A percentile compares a stretch with the other conserved stretches of the same genome.
phyloP scores from a whole-genome alignment of 495 filamentous ascomycete genomes.

The Penicillium simplicissimum region DNA sequence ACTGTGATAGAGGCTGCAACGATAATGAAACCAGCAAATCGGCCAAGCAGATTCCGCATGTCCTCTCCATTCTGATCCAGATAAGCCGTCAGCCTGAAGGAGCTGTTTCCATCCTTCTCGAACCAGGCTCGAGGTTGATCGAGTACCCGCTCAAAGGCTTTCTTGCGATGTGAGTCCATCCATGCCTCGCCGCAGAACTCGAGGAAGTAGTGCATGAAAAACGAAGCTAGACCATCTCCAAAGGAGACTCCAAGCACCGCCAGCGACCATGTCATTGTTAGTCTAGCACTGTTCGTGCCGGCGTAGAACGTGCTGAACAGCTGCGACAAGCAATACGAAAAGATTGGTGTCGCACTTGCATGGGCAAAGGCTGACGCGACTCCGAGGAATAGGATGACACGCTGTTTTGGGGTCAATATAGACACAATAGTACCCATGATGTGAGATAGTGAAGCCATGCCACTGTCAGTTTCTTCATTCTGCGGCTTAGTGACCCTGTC shows the following conservation, averaged over 20 bases:
- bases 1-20: slow-evolving; percentile 63
- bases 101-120: slow-evolving; percentile 64
- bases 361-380: slow-evolving; percentile 62
- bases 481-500: not conserved
- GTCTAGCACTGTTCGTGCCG: slow-evolving; percentile 36
- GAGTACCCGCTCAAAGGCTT: slow-evolving; percentile 69
- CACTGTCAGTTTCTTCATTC: slow-evolving; percentile 8
- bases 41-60: slow-evolving; percentile 76
- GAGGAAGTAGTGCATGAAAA: slow-evolving; percentile 66
- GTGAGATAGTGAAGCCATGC: slow-evolving; percentile 36
- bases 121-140: slow-evolving; percentile 86
- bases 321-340: slow-evolving; percentile 75
- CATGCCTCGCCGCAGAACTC: slow-evolving; percentile 75
- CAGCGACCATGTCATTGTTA: slow-evolving; percentile 66
- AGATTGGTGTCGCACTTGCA: slow-evolving; percentile 70
- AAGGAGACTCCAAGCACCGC: slow-evolving; percentile 67
- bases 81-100: slow-evolving; percentile 62
- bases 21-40: slow-evolving; percentile 70
- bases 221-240: slow-evolving; percentile 64
- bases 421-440: slow-evolving; percentile 81
- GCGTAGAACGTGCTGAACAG: slow-evolving; percentile 71
- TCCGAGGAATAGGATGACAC: slow-evolving; percentile 59
- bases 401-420: slow-evolving; percentile 51
- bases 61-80: slow-evolving; percentile 86
- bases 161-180: slow-evolving; percentile 70